Conservation (phyloP, 179 eudicot genomes). For the Patellifolia procumbens region DNA sequence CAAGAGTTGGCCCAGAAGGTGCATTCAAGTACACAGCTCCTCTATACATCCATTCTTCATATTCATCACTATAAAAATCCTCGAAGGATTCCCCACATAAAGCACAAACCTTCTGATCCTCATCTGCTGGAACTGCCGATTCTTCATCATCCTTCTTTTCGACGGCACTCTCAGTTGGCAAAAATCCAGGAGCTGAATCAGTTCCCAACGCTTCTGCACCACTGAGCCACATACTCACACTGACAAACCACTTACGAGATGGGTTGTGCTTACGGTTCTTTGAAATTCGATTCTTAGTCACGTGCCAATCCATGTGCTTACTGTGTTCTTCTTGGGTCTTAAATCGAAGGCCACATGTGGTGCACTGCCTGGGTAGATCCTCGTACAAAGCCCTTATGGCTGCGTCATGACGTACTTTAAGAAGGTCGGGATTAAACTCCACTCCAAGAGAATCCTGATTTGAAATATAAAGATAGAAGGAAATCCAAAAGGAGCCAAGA, state of each 20-base stretch:
- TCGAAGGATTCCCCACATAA: constrained; percentile 89
- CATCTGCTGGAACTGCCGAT: constrained; percentile 90
- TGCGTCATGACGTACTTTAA: constrained; percentile 74
- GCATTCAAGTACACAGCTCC: constrained; percentile 90
- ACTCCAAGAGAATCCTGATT: constrained; percentile 75
- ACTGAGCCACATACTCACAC: constrained; percentile 80
- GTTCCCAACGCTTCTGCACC: constrained; percentile 82
- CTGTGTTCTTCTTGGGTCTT: constrained; percentile 85
- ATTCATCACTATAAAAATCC: constrained; percentile 86
- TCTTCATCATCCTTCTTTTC: constrained; percentile 81
- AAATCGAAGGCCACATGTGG: constrained; percentile 84
- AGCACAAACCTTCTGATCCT: constrained; percentile 81
- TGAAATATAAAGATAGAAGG: background rate
- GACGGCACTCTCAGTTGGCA: constrained; percentile 58
- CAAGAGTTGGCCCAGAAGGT: constrained; percentile 50
- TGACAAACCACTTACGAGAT: constrained; percentile 92
- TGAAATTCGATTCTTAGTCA: constrained; percentile 71
- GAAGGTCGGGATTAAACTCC: constrained; percentile 69
- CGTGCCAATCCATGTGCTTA: constrained; percentile 99
- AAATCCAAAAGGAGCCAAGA: background rate
- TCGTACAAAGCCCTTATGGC: constrained; percentile 63
- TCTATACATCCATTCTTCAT: constrained; percentile 97
- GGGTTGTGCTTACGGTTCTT: constrained; percentile 82
- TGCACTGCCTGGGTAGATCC: constrained; percentile 91
- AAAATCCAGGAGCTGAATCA: constrained; percentile 75